phyloP scores from a whole-genome alignment of 176 grass and related monocot genomes.

The Ensete glaucum region DNA sequence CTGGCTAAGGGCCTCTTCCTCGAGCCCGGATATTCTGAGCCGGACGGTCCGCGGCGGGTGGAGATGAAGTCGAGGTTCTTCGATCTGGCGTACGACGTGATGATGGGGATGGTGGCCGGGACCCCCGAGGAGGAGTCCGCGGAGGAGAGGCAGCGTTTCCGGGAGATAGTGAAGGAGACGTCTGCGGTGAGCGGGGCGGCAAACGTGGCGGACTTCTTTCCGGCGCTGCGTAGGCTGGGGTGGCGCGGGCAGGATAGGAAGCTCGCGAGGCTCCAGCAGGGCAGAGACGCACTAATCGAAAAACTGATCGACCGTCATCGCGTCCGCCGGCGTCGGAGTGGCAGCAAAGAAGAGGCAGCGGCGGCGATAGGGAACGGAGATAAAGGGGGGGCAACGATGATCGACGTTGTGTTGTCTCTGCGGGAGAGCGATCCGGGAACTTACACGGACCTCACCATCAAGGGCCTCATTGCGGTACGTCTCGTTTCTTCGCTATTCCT shows the following conservation, averaged over 20 bases:
- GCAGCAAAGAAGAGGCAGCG: neutral
- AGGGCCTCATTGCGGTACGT: conserved; percentile 34
- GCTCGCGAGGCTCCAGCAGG: neutral
- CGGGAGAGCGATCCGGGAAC: conserved; percentile 34
- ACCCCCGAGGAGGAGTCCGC: neutral
- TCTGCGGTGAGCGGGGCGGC: conserved; percentile 20
- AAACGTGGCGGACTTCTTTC: neutral
- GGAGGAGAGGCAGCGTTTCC: conserved; percentile 13
- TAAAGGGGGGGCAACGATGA: conserved; percentile 16
- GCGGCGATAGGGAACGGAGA: neutral
- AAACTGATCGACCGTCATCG: neutral
- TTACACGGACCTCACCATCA: conserved; percentile 50
- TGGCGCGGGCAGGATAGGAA: neutral
- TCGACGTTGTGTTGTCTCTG: conserved; percentile 37
- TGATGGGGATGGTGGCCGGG: conserved; percentile 12
- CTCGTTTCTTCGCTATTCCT: no score
- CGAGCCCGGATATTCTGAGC: neutral
- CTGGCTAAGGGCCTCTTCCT: neutral
- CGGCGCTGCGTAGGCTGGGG: no score
- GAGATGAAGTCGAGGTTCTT: neutral
- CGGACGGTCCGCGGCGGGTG: neutral
- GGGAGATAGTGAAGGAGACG: conserved; percentile 32
- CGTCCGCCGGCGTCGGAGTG: conserved; percentile 5
- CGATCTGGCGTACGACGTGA: neutral
- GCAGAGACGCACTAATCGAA: conserved; percentile 39